Evolutionary conservation across 495 filamentous ascomycete species (phyloP).

Genomic region (Cercophora newfieldiana): DNA sequence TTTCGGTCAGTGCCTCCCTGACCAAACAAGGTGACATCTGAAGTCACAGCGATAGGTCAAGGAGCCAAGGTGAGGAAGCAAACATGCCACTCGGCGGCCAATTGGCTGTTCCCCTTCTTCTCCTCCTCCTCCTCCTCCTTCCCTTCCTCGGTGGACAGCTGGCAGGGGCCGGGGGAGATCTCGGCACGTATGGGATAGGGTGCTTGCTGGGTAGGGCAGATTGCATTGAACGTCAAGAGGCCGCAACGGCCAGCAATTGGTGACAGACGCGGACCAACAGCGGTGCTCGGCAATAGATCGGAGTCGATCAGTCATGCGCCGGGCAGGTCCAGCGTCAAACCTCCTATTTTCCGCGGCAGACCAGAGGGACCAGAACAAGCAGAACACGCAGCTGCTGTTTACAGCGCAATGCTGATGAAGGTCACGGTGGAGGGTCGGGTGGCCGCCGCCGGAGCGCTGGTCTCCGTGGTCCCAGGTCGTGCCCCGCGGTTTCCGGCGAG

Average conservation of each 20-base stretch:
- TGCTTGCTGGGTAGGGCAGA: neutral
- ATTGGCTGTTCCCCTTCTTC: too few relatives aligned
- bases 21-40: neutral
- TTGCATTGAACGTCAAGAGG: constrained; percentile 12
- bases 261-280: neutral
- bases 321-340: neutral
- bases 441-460: neutral
- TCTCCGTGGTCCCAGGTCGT: neutral
- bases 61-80: neutral
- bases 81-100: too few relatives aligned
- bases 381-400: neutral
- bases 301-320: constrained; percentile 15
- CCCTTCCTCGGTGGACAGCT: neutral
- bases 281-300: constrained; percentile 16
- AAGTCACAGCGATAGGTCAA: neutral
- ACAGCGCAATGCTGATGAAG: neutral
- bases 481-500: neutral
- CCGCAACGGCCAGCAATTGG: neutral
- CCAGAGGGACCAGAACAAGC: neutral
- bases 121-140: neutral
- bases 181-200: constrained; percentile 9
- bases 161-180: neutral
- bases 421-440: neutral
- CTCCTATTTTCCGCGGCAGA: constrained; percentile 3
- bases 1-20: neutral